phyloP scores from a whole-genome alignment of 139 green algal species.

The Desmodesmus armatus region DNA sequence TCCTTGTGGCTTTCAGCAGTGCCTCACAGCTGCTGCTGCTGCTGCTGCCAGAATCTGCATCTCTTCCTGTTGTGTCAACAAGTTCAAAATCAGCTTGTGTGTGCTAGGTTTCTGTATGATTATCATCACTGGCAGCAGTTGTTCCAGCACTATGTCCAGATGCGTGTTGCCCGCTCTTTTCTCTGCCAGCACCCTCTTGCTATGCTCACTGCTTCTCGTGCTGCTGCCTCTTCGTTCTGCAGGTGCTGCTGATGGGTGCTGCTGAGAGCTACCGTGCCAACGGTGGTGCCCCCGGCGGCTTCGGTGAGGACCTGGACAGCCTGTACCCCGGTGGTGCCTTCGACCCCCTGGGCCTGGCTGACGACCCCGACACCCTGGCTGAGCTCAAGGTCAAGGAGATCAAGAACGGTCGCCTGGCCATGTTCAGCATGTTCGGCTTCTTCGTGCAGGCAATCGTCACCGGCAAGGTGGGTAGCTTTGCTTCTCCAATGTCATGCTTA shows the following conservation, averaged over 20 bases:
- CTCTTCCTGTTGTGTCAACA: background rate
- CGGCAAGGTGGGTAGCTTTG: slow-evolving; percentile 62
- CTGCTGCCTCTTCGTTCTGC: background rate
- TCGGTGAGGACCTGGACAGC: slow-evolving; percentile 59
- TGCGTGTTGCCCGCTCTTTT: background rate
- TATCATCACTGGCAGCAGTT: too few relatives aligned
- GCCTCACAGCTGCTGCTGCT: background rate
- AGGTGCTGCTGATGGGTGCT: slow-evolving; percentile 83
- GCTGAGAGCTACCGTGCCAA: slow-evolving; percentile 84
- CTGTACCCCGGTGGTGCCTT: slow-evolving; percentile 81
- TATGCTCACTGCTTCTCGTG: background rate
- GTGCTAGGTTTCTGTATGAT: background rate
- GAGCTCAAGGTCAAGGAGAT: slow-evolving; percentile 96
- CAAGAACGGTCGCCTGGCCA: slow-evolving; percentile 97
- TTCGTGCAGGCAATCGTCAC: slow-evolving; percentile 85
- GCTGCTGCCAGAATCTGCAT: too few relatives aligned
- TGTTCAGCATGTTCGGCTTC: slow-evolving; percentile 94
- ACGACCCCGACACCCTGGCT: slow-evolving; percentile 94
- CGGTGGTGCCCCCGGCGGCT: slow-evolving; percentile 61
- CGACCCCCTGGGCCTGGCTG: slow-evolving; percentile 95
- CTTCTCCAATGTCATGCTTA: background rate
- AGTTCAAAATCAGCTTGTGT: background rate
- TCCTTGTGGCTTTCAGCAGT: background rate
- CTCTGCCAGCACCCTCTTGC: background rate
- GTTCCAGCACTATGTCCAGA: too few relatives aligned